Evolutionary conservation across 2,329 filamentous ascomycete species (phyloP).

Genomic region (Scytalidium sp.): DNA sequence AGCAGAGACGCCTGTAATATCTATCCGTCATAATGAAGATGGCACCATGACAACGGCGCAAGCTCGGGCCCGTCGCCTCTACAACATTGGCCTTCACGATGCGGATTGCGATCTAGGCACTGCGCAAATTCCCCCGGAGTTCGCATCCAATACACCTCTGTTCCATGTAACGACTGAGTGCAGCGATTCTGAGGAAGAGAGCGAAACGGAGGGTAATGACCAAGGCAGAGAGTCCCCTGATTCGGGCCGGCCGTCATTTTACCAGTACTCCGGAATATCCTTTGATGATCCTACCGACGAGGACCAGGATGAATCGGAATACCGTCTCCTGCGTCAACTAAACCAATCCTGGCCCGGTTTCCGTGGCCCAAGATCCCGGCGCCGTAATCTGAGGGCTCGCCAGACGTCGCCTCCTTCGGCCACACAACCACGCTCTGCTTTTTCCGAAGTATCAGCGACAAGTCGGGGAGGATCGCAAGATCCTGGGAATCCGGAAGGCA

Average conservation of each 20-base stretch:
- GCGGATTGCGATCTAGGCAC: constrained; percentile 39
- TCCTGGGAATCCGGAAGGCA: constrained; percentile 52
- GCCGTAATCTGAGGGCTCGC: neutral
- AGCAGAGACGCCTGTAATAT: constrained; percentile 39
- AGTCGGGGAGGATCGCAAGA: constrained; percentile 52
- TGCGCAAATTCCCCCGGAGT: constrained; percentile 56
- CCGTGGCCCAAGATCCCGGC: neutral
- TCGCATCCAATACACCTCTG: constrained; percentile 42
- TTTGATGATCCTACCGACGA: neutral
- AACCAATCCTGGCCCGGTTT: constrained; percentile 1
- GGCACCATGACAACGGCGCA: constrained; percentile 42
- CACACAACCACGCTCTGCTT: constrained; percentile 26
- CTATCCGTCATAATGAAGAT: constrained; percentile 51
- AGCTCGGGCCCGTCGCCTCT: constrained; percentile 42
- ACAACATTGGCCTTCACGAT: constrained; percentile 35
- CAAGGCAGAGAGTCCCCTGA: neutral
- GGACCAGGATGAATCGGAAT: constrained; percentile 30
- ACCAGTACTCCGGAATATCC: neutral
- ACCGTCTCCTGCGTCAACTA: neutral
- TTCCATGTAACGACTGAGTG: constrained; percentile 58
- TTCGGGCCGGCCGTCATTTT: neutral
- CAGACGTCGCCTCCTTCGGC: constrained; percentile 12
- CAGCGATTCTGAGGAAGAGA: constrained; percentile 55
- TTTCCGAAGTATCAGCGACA: constrained; percentile 26
- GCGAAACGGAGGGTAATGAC: neutral